Conservation (phyloP, 2,329 filamentous ascomycete genomes). For the Colletotrichum lindemuthianum region DNA sequence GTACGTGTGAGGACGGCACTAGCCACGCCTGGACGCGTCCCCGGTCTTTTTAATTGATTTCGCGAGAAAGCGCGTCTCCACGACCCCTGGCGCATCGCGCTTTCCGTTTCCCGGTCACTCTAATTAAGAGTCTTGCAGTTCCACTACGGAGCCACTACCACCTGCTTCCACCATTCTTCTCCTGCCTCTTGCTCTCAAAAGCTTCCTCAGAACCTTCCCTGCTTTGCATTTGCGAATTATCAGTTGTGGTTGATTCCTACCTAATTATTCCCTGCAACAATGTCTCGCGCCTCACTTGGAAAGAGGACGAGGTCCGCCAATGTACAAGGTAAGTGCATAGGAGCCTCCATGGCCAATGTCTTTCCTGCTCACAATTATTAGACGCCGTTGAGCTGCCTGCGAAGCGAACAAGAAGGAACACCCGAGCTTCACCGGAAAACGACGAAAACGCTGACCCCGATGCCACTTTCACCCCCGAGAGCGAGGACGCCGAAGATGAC, state of each 20-base stretch:
- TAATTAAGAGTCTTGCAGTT: slow-evolving; percentile 33
- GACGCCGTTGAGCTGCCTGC: slow-evolving; percentile 45
- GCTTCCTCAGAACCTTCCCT: slow-evolving; percentile 7
- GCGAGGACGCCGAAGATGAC: slow-evolving; percentile 51
- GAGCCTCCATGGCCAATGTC: not conserved
- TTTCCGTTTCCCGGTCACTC: slow-evolving; percentile 30
- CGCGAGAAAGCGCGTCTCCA: slow-evolving; percentile 26
- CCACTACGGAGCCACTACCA: slow-evolving; percentile 16
- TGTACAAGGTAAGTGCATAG: slow-evolving; percentile 37
- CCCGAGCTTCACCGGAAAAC: slow-evolving; percentile 58
- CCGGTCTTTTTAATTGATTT: slow-evolving; percentile 25
- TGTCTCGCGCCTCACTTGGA: slow-evolving; percentile 39
- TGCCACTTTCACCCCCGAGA: slow-evolving; percentile 51
- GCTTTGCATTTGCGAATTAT: not conserved
- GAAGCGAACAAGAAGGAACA: slow-evolving; percentile 59
- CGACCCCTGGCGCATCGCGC: slow-evolving; percentile 21
- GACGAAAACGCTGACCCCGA: slow-evolving; percentile 73
- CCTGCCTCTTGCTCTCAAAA: not conserved
- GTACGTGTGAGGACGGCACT: slow-evolving; percentile 4
- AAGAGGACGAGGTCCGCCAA: slow-evolving; percentile 39
- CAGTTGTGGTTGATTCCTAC: slow-evolving; percentile 20
- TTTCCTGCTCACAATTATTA: slow-evolving; percentile 20
- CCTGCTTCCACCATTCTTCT: too few relatives aligned
- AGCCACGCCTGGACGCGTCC: not conserved
- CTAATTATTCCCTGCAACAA: slow-evolving; percentile 15